Conservation (phyloP, 768 basidiomycete genomes). For the Rhodotorula babjevae region DNA sequence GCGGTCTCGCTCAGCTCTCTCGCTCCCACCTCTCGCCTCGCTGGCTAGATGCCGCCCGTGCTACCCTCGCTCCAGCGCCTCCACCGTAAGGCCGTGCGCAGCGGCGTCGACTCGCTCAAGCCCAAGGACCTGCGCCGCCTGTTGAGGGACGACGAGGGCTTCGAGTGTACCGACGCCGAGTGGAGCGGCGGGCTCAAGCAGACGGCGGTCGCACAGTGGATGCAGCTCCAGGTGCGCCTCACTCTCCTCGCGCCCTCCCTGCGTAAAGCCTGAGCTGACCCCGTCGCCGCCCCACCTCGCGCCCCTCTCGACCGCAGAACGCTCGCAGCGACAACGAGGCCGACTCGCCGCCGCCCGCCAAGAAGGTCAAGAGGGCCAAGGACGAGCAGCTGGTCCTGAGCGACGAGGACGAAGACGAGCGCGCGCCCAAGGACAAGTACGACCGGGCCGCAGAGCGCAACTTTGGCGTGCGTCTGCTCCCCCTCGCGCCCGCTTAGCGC, state of each 20-base stretch:
- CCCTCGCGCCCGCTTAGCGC: not conserved
- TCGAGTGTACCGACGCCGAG: not conserved
- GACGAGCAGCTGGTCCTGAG: no score
- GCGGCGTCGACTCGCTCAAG: not conserved
- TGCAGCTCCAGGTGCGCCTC: not conserved
- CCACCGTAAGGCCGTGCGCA: not conserved
- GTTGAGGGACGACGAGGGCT: not conserved
- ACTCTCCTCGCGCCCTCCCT: not conserved
- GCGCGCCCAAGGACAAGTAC: constrained; percentile 3
- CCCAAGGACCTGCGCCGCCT: not conserved
- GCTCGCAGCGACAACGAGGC: not conserved
- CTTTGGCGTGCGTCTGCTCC: not conserved
- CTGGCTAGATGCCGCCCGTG: not conserved
- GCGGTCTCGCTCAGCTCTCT: no score
- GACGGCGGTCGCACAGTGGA: not conserved
- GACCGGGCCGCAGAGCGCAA: not conserved
- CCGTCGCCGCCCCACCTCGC: not conserved
- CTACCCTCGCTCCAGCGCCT: constrained; percentile 1
- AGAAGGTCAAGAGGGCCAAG: not conserved
- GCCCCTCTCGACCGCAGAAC: not conserved
- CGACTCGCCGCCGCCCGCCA: not conserved
- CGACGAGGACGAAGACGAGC: not conserved
- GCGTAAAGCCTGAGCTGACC: not conserved
- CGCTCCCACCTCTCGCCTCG: no score
- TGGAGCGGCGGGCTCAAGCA: not conserved